These are phyloP conservation scores for Umbilicaria muhlenbergii DNA, from an alignment of 495 filamentous ascomycete species.

Conservation along the genomic window DNA sequence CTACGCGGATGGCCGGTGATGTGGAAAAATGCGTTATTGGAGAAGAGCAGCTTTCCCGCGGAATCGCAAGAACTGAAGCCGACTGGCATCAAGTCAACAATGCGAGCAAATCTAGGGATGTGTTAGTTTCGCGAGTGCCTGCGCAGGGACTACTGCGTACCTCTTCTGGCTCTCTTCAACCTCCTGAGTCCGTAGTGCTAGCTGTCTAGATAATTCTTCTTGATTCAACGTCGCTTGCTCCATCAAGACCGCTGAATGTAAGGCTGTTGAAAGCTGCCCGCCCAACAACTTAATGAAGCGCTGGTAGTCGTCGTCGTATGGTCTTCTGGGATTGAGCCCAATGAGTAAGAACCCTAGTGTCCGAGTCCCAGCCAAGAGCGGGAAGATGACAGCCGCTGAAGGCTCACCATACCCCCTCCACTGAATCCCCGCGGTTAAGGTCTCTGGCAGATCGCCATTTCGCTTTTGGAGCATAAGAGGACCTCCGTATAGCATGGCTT, in stretches of 20 bases:
- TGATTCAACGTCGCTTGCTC: conserved; percentile 54
- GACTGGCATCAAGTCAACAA: too few relatives aligned
- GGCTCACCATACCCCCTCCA: conserved; percentile 50
- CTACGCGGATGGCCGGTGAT: too few relatives aligned
- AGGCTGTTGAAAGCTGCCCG: conserved; percentile 51
- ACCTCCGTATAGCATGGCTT: conserved; percentile 43
- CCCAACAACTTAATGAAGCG: conserved; percentile 55
- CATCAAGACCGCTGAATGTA: conserved; percentile 56
- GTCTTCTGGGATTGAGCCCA: conserved; percentile 51
- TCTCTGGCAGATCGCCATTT: conserved; percentile 41
- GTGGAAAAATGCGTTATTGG: too few relatives aligned
- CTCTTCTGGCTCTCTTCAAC: too few relatives aligned
- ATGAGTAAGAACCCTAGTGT: conserved; percentile 52
- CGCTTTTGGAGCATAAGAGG: conserved; percentile 41
- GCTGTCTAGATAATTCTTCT: conserved; percentile 48
- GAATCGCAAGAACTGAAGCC: too few relatives aligned
- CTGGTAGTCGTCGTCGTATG: conserved; percentile 53
- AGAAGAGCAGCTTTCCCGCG: too few relatives aligned
- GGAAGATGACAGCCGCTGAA: conserved; percentile 53
- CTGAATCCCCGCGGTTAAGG: conserved; percentile 40
- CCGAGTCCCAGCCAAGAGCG: conserved; percentile 48
- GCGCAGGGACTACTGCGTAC: too few relatives aligned
- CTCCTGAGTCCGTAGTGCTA: conserved; percentile 29
- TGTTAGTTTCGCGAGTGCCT: too few relatives aligned
- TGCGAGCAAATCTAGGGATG: too few relatives aligned